Percentiles rank a stretch among this genome's conserved stretches.
phyloP scores from a whole-genome alignment of 805 yeast species.

The Allodekkera sacchari region DNA sequence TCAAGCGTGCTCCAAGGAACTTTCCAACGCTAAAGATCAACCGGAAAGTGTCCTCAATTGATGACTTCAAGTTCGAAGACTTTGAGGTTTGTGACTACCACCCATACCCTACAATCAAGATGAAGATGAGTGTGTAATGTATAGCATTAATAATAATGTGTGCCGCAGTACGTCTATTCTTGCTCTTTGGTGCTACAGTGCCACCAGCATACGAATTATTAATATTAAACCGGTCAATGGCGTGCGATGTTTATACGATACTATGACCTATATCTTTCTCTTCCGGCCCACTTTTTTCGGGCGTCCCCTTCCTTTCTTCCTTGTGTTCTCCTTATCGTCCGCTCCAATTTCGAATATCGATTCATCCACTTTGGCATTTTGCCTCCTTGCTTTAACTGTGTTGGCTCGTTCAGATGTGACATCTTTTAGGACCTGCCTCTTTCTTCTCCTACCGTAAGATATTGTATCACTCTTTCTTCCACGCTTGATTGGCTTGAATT shows the following conservation, averaged over 20 bases:
- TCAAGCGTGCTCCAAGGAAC: constrained; percentile 60
- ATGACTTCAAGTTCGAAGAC: constrained; percentile 84
- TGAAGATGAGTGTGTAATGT: constrained; percentile 93
- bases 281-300: constrained; percentile 20
- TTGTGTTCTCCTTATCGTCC: constrained; percentile 7
- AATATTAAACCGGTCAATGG: too few relatives aligned
- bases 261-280: too few relatives aligned
- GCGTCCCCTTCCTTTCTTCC: constrained; percentile 10
- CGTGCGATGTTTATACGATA: too few relatives aligned
- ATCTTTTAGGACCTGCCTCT: constrained; percentile 1
- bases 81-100: constrained; percentile 73
- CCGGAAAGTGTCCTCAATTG: constrained; percentile 63
- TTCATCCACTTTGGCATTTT: neutral
- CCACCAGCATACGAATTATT: too few relatives aligned
- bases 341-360: neutral
- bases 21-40: constrained; percentile 77
- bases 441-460: neutral
- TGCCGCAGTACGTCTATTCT: too few relatives aligned
- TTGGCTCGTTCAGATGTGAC: neutral
- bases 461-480: neutral
- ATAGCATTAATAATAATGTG: too few relatives aligned
- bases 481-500: neutral
- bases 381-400: neutral
- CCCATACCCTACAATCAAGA: constrained; percentile 77
- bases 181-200: too few relatives aligned